A percentile compares a stretch with the other conserved stretches of the same genome.
Evolutionary conservation across 495 filamentous ascomycete species (phyloP).

Genomic region (Hypoxylon rickii): DNA sequence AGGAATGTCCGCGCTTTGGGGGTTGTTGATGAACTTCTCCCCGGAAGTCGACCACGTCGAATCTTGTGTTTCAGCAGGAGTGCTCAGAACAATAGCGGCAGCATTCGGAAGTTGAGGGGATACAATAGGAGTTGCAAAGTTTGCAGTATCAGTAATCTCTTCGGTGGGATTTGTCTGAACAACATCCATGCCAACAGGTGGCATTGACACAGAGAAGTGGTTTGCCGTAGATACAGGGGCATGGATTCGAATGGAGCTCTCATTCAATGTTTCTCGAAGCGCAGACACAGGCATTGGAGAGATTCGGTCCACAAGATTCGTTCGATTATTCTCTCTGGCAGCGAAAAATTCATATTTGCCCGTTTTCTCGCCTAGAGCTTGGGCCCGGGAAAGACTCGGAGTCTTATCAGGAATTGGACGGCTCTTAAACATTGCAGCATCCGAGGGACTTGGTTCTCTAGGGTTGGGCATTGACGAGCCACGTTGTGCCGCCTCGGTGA

Average conservation of each 20-base stretch:
- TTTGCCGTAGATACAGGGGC: not conserved
- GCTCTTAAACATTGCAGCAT: constrained; percentile 50
- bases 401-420: constrained; percentile 4
- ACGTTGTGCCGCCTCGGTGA: constrained; percentile 5
- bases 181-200: not conserved
- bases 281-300: constrained; percentile 17
- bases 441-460: constrained; percentile 48
- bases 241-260: not conserved
- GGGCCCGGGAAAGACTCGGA: constrained; percentile 16
- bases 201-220: too few relatives aligned
- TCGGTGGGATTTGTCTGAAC: not conserved
- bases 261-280: constrained; percentile 19
- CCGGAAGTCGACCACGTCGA: constrained; percentile 32
- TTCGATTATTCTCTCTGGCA: constrained; percentile 45
- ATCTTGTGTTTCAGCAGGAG: constrained; percentile 8
- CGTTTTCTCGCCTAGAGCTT: constrained; percentile 38
- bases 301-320: constrained; percentile 1
- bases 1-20: constrained; percentile 22
- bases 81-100: constrained; percentile 1
- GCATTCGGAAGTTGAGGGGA: not conserved
- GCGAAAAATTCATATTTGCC: constrained; percentile 48
- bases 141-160: not conserved
- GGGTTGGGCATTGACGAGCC: not conserved
- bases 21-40: constrained; percentile 37
- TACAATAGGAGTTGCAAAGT: not conserved